A percentile compares a stretch with the other conserved stretches of the same genome.
phyloP scores from a whole-genome alignment of 2,329 filamentous ascomycete genomes.

The Elsinoe fawcettii region DNA sequence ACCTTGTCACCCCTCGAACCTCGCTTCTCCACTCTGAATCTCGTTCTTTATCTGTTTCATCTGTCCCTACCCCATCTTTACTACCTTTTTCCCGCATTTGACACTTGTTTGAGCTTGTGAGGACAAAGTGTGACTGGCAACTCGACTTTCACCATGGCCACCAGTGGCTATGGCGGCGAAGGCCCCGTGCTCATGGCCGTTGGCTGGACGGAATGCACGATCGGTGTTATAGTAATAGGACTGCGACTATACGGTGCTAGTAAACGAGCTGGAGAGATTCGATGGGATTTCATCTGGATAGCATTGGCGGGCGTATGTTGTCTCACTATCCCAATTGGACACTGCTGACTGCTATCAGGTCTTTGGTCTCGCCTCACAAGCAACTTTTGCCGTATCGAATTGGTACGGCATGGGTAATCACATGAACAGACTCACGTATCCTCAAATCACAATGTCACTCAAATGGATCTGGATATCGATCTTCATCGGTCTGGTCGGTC shows the following conservation, averaged over 20 bases:
- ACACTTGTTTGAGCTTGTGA: background rate
- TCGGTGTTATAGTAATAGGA: constrained; percentile 9
- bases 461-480: constrained; percentile 15
- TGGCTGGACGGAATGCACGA: background rate
- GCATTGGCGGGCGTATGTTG: constrained; percentile 6
- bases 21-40: background rate
- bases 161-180: constrained; percentile 10
- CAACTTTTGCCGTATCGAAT: constrained; percentile 5
- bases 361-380: constrained; percentile 12
- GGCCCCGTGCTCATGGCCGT: constrained; percentile 12
- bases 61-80: background rate
- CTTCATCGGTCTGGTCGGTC: constrained; percentile 11
- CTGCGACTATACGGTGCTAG: constrained; percentile 11
- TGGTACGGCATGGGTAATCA: constrained; percentile 12
- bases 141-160: background rate
- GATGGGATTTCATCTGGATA: constrained; percentile 15
- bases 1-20: background rate
- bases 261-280: constrained; percentile 8
- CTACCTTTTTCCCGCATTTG: background rate
- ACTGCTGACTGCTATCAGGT: background rate
- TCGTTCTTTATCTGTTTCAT: constrained; percentile 4
- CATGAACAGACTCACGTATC: constrained; percentile 10
- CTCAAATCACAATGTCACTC: background rate
- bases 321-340: background rate
- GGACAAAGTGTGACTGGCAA: background rate